Evolutionary conservation across 495 filamentous ascomycete genomes (phyloP), one percentile per base, ranked within the genome.

Genomic region (Clohesyomyces aquaticus): DNA sequence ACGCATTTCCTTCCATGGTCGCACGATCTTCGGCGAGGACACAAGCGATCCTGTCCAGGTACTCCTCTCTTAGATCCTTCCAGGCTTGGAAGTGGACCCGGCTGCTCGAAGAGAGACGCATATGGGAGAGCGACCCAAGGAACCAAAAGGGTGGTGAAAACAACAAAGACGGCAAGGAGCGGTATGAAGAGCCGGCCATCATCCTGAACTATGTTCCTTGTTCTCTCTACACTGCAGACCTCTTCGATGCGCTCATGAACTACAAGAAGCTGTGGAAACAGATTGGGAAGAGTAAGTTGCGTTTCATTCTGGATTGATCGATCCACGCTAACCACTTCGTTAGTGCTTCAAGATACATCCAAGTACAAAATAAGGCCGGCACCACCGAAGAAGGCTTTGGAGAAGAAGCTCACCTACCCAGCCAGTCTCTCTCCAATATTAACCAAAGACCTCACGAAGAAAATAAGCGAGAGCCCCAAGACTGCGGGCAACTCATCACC

Each of bases 231-330:
- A 75, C 74, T 18, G 63, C 68, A 9, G 74, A 74, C 22, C 58
- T 76, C 11, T 74, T 76, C 60, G 67, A 69, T 45, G 74, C 72
- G n/a, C 65, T 71, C 25, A 71, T 76, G 61, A 70, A 59, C 8
- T 76, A 74, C 70, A 69, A 72, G 62, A 66, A 63, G 50, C 26
- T 72, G 42, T 69, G 69, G 69, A 69, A 72, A 50, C 42, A 21
- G 35, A 72, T 72, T 48, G 69, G 61, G 16, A 56, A 67, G 9
- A 71, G 68, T 67, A 58, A 58, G 64, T 49, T n/a, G n/a, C 4
- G 12, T 26, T 25, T 18, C 14, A 4, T 38, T 35, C 25, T 2
- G 1, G 12, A 11, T 43, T 50, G 3, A 1, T 6, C 32, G 12
- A 10, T 18, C 12, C 0, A 52, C 16, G n/a, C 63, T 66, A 27